Conservation (phyloP, 441 rosid genomes). For the Macaranga tanarius region DNA sequence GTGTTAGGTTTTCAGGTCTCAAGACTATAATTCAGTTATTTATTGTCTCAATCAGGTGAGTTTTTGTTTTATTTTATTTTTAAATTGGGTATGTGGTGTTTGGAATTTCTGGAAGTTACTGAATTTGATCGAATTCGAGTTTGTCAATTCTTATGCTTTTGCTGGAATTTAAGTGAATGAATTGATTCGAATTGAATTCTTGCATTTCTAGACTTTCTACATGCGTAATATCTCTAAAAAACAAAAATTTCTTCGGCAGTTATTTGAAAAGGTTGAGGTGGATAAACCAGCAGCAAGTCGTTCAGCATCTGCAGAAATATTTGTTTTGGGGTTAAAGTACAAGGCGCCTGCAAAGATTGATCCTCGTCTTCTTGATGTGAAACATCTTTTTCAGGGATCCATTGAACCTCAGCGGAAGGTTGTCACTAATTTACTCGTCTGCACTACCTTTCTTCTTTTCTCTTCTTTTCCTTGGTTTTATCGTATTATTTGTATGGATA, state of each 20-base stretch:
- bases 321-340: constrained; percentile 67
- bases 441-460: not conserved
- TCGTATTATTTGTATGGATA: constrained; percentile 14
- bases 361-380: constrained; percentile 78
- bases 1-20: constrained; percentile 81
- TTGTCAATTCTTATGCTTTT: not conserved
- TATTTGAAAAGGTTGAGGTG: constrained; percentile 90
- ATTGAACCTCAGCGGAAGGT: constrained; percentile 65
- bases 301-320: constrained; percentile 84
- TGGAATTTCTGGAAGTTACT: not conserved
- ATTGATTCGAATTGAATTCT: not conserved
- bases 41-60: constrained; percentile 75
- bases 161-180: no score
- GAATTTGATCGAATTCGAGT: not conserved
- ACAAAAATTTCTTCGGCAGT: constrained; percentile 37
- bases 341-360: constrained; percentile 93
- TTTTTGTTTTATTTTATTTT: not conserved
- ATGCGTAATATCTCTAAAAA: not conserved
- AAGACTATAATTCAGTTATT: constrained; percentile 75
- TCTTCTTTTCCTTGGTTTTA: not conserved
- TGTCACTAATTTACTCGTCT: not conserved
- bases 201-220: not conserved
- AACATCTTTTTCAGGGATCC: constrained; percentile 69
- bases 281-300: constrained; percentile 93
- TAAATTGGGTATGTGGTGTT: not conserved